Evolutionary conservation across 306 rosid species (phyloP), one percentile per base, ranked within the genome.

Genomic region (Ochetophila trinervis): DNA sequence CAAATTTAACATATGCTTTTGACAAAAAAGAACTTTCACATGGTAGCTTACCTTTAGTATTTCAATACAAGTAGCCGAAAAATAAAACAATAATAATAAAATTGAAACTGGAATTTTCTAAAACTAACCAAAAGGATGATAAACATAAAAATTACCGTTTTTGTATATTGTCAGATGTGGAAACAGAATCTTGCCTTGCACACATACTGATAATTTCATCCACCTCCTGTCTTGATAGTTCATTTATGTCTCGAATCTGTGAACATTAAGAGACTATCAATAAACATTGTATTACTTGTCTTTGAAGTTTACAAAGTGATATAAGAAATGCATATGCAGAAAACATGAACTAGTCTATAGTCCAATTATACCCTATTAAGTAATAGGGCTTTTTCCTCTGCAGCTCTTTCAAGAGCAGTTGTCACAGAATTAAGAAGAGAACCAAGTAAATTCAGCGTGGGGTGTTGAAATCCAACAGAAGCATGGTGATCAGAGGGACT

Each of bases 191-290:
- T 65, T 81, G 84, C 53, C 58, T 83, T 47, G 87, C 79, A 78
- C 87, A 93, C 83, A 74, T 64, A 62, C 63, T 75, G 74, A 89
- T 87, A 68, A 93, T 86, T 76, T 87, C 95, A 81, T 93, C 97
- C 66, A 93, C 94, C 83, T 87, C 97, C 71, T 89, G 97, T 69
- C 98, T 86, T 37, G 98, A 84, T 57, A 93, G 62, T 77, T 93
- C 97, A 79, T 87, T 93, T 67, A 93, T 81, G 80, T 89, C 98
- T 59, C 78, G 89, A 74, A 93, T 86, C 97, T 93, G 86, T 63
- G 70, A 48, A 72, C 44, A 32, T 9, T 32, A 36, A 56, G 11
- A 45, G 57, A 61, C 34, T 8, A 14, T 54, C 6, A 11, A 23
- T 24, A 50, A 35, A 24, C 61, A 62, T 50, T 16, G 19, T 16